Evolutionary conservation across 768 basidiomycete genomes (phyloP).

Genomic region (Naematelia encephala): DNA sequence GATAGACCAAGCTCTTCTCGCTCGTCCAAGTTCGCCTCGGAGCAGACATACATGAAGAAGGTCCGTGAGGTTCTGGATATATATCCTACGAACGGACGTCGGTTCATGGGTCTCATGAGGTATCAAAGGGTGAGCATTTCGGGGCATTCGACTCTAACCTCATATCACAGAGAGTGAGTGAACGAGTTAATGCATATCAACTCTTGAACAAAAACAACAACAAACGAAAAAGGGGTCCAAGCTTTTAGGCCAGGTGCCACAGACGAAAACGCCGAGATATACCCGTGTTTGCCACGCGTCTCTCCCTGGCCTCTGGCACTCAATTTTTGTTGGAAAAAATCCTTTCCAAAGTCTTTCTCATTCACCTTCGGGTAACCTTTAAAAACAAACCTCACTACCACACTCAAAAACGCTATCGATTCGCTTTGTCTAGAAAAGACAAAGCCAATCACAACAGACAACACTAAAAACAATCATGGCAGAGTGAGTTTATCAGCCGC

Average conservation of each 20-base stretch:
- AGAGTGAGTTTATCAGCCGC: slow-evolving; percentile 50
- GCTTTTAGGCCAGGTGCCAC: too few species aligned
- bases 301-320: background rate
- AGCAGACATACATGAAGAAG: slow-evolving; percentile 42
- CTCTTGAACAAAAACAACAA: too few species aligned
- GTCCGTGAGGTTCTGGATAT: slow-evolving; percentile 46
- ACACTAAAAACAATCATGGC: slow-evolving; percentile 41
- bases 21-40: slow-evolving; percentile 32
- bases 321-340: background rate
- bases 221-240: too few species aligned
- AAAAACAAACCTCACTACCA: slow-evolving; percentile 12
- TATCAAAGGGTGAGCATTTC: background rate
- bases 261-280: too few species aligned
- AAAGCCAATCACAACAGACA: slow-evolving; percentile 31
- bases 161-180: background rate
- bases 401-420: slow-evolving; percentile 19
- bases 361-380: slow-evolving; percentile 26
- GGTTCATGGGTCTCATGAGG: slow-evolving; percentile 13
- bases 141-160: slow-evolving; percentile 15
- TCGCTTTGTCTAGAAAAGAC: slow-evolving; percentile 40
- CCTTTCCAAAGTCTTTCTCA: slow-evolving; percentile 12
- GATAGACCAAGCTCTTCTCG: slow-evolving; percentile 44
- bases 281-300: background rate
- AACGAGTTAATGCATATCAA: too few species aligned
- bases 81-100: slow-evolving; percentile 30